Evolutionary conservation across 2,329 filamentous ascomycete genomes (phyloP), one percentile per base, ranked within the genome.

Genomic region (Fusarium continuum): DNA sequence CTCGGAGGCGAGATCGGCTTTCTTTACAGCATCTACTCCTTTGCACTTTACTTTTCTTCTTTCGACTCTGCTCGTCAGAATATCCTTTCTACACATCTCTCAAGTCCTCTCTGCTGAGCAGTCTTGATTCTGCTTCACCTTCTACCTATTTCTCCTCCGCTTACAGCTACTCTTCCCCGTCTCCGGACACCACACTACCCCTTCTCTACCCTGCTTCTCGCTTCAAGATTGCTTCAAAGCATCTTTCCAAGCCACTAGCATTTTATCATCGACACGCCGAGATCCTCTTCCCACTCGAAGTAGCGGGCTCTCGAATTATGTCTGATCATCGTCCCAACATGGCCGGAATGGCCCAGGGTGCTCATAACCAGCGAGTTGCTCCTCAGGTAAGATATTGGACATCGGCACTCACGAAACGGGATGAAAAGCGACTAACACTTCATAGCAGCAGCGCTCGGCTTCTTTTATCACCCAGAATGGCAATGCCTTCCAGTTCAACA

Each of bases 361-460:
- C 16, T 31, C 28, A 29, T 14, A 32, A 47, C 13, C 32, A 39
- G 31, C n/a, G 25, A 5, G 19, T 16, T 49, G 2, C 28, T 29
- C 8, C 10, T 8, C 19, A 64, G 41, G 61, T 55, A 40, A 51
- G 54, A 36, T 6, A 22, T n/a, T 46, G n/a, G n/a, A n/a, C 16
- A 16, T 31, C 22, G 11, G 14, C 5, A 14, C 17, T 29, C 20
- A 14, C 9, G 11, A 32, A 10, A 19, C 39, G 29, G 7, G 55
- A 40, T 36, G 35, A 52, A 45, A 57, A 46, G 9, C 8, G 26
- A 44, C 60, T 55, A 17, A 64, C 34, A 26, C 13, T 40, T 26
- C 17, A 17, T 46, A 9, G 6, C 23, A 59, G 26, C 26, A 54
- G 22, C 16, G n/a, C 17, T 16, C 20, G 5, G 19, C 20, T 13